Conservation (phyloP, 1,139 yeast species). For the Martiniozyma asiatica region DNA sequence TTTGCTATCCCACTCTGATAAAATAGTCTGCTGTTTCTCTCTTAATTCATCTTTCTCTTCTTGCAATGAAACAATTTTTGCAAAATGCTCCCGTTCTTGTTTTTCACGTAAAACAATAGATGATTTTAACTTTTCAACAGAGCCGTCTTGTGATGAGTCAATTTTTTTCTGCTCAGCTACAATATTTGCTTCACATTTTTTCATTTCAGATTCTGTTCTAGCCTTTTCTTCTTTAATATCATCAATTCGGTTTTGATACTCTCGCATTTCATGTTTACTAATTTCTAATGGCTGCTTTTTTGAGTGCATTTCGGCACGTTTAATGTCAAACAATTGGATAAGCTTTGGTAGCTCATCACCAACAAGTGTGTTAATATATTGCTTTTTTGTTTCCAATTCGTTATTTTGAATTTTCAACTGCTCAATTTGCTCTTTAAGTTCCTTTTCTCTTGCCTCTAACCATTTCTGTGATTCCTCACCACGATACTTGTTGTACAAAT, state of each 20-base stretch:
- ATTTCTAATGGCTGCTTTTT: constrained; percentile 6
- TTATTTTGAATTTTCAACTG: not conserved
- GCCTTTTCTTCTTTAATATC: constrained; percentile 20
- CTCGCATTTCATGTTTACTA: constrained; percentile 7
- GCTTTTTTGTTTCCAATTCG: not conserved
- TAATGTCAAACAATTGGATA: constrained; percentile 1
- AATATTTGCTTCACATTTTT: not conserved
- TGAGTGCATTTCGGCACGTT: constrained; percentile 5
- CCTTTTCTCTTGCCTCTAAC: not conserved
- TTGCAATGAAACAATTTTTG: too few species aligned
- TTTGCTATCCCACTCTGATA: not conserved
- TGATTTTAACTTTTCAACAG: constrained; percentile 1
- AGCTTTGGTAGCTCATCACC: too few species aligned
- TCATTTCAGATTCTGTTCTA: constrained; percentile 10
- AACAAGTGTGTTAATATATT: too few species aligned
- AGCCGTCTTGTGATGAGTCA: constrained; percentile 1
- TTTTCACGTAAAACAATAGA: too few species aligned
- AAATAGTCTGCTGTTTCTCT: too few species aligned
- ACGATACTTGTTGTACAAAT: constrained; percentile 2
- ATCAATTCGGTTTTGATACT: constrained; percentile 16
- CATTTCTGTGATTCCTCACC: constrained; percentile 1
- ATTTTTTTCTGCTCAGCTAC: constrained; percentile 1
- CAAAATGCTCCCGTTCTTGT: too few species aligned
- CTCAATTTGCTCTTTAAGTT: not conserved
- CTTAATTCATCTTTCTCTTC: too few species aligned